Base-by-base conservation (phyloP, 176 grass and related monocot species). In the Ensete ventricosum region DNA sequence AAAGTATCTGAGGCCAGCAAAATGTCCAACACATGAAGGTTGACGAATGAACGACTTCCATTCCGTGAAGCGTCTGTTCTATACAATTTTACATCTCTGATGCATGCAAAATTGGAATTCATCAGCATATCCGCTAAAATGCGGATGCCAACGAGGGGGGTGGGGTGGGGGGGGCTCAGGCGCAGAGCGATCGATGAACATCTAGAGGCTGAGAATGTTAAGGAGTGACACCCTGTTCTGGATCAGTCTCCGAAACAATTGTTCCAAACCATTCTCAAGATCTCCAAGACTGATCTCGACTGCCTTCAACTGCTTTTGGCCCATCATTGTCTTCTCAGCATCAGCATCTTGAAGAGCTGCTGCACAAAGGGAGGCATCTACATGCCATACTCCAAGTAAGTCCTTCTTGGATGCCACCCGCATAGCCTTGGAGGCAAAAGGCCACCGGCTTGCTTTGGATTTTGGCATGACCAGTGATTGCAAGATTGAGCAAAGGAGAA, bases 211-310 rank as follows among this genome's bases (percentile, higher is more conserved):
- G 52, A 69, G 53, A 16, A 79, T 79, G 53, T 79, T 79, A 55
- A 70, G 77, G 70, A 69, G 64, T 43, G 77, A 79, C 9, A 69
- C 77, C 17, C 77, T 79, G 48, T 69, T 79, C 59, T 79, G 77
- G 23, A 79, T 48, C 14, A 79, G 24, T 69, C 51, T 17, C 20
- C 50, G 53, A 50, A 78, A 67, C 3, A 78, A 29, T 23, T 50
- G 14, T 13, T 78, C 77, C 9, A 79, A 57, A 58, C 11, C 52
- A 57, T 14, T 79, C 53, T 79, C 77, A 14, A 79, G 24, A 57
- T 29, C 26, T 55, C 27, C 52, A 57, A 70, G 2, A n/a, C 26
- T 70, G 26, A n/a, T 22, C 53, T 79, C 53, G 19, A 55, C 2
- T 21, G 51, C 23, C 53, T 69, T 48, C 65, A 70, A 57, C 14